phyloP scores from a whole-genome alignment of 495 filamentous ascomycete genomes.

The Aspergillus mulundensis region DNA sequence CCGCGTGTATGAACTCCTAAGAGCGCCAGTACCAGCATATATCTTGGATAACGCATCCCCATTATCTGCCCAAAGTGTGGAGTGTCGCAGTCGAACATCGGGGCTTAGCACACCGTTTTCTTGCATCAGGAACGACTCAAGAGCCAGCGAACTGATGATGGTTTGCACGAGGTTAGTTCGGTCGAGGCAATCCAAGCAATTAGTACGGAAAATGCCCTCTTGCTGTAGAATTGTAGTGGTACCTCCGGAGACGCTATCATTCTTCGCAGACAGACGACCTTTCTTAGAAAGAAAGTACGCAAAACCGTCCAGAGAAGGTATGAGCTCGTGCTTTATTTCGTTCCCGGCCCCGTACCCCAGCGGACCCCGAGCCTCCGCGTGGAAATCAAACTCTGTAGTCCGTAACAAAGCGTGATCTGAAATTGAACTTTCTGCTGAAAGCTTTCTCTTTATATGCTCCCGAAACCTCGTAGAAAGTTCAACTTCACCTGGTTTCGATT shows the following conservation, averaged over 20 bases:
- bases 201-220: constrained; percentile 90
- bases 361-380: constrained; percentile 85
- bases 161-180: constrained; percentile 95
- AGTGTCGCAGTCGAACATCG: constrained; percentile 88
- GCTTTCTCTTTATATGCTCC: constrained; percentile 68
- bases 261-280: constrained; percentile 17
- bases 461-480: constrained; percentile 75
- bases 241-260: too few relatives aligned
- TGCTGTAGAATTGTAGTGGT: constrained; percentile 78
- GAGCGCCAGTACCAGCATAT: constrained; percentile 91
- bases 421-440: constrained; percentile 50
- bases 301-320: constrained; percentile 75
- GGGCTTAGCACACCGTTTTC: constrained; percentile 59
- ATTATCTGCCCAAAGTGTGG: constrained; percentile 96
- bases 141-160: constrained; percentile 85
- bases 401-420: constrained; percentile 66
- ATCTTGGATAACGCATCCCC: constrained; percentile 92
- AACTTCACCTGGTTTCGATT: constrained; percentile 75
- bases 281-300: constrained; percentile 85
- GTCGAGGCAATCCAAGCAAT: constrained; percentile 94
- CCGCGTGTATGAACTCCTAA: constrained; percentile 95
- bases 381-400: constrained; percentile 88
- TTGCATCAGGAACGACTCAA: constrained; percentile 73
- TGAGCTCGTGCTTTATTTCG: constrained; percentile 69
- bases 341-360: constrained; percentile 84